Conservation (phyloP, 345 rosid genomes). For the Camelina neglecta region DNA sequence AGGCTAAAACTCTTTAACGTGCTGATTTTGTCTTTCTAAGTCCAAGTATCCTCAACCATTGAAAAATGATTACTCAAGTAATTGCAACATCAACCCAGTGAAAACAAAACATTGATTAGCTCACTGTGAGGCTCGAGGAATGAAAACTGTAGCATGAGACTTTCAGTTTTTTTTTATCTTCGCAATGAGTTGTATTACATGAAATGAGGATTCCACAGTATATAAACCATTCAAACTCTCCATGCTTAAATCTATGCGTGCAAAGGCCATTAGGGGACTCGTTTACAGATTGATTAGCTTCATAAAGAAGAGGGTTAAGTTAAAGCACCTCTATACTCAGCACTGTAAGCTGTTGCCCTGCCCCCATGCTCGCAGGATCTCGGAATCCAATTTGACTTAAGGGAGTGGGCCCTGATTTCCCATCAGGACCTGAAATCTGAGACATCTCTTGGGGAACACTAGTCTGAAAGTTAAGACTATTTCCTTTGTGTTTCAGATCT, state of each 20-base stretch:
- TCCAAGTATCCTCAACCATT: slow-evolving; percentile 27
- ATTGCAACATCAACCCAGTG: slow-evolving; percentile 6
- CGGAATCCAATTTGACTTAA: slow-evolving; percentile 93
- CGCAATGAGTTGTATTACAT: not conserved
- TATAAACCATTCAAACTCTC: slow-evolving; percentile 10
- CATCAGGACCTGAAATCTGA: slow-evolving; percentile 90
- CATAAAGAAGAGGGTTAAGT: slow-evolving; percentile 15
- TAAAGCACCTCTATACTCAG: slow-evolving; percentile 84
- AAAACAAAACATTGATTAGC: slow-evolving; percentile 4
- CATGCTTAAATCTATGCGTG: slow-evolving; percentile 18
- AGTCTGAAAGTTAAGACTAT: slow-evolving; percentile 41
- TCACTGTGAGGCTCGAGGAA: slow-evolving; percentile 7
- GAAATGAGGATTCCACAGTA: slow-evolving; percentile 1
- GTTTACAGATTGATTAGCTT: slow-evolving; percentile 6
- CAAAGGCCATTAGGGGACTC: slow-evolving; percentile 4
- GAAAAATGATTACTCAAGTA: slow-evolving; percentile 16
- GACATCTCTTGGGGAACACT: slow-evolving; percentile 63
- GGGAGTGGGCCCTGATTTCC: slow-evolving; percentile 77
- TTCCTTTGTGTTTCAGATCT: slow-evolving; percentile 48
- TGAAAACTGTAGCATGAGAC: slow-evolving; percentile 8
- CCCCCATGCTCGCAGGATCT: slow-evolving; percentile 96
- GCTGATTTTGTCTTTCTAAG: slow-evolving; percentile 22
- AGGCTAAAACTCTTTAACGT: slow-evolving; percentile 15
- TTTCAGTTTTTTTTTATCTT: not conserved
- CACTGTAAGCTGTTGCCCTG: slow-evolving; percentile 89